These are phyloP conservation scores for Furcasterigmium sp. DNA, from an alignment of 2,329 filamentous ascomycete genomes.

Conservation along the genomic window DNA sequence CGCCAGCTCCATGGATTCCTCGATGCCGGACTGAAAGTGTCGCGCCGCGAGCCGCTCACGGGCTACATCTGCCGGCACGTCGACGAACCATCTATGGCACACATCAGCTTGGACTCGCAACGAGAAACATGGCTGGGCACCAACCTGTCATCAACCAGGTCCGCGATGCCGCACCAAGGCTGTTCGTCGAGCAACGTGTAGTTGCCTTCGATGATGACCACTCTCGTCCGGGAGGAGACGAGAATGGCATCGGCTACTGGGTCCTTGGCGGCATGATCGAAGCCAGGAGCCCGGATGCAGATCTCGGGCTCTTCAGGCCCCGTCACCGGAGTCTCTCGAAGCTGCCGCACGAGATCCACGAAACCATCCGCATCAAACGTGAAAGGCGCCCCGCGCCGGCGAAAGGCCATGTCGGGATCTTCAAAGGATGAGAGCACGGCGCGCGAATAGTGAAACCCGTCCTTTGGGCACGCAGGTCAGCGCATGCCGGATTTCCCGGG, in stretches of 20 bases:
- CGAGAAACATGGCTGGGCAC: slow-evolving; percentile 2
- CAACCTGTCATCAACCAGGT: slow-evolving; percentile 37
- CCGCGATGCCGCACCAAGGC: slow-evolving; percentile 37
- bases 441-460: slow-evolving; percentile 23
- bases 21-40: slow-evolving; percentile 21
- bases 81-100: slow-evolving; percentile 21
- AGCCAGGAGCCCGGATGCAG: slow-evolving; percentile 61
- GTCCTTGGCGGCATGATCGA: slow-evolving; percentile 76
- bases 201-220: slow-evolving; percentile 48
- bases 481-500: background rate
- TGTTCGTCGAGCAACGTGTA: slow-evolving; percentile 39
- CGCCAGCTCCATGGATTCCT: slow-evolving; percentile 17
- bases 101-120: background rate
- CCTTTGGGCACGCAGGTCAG: slow-evolving; percentile 11
- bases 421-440: slow-evolving; percentile 13
- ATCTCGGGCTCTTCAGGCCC: slow-evolving; percentile 9
- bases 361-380: slow-evolving; percentile 22
- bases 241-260: slow-evolving; percentile 62
- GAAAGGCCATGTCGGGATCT: slow-evolving; percentile 17
- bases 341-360: slow-evolving; percentile 13
- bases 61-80: slow-evolving; percentile 15
- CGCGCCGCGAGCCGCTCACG: slow-evolving; percentile 15
- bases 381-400: slow-evolving; percentile 22
- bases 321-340: slow-evolving; percentile 17
- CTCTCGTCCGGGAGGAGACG: slow-evolving; percentile 30